These are phyloP conservation scores for Clonostachys chloroleuca DNA, from an alignment of 2,329 filamentous ascomycete species.

Conservation along the genomic window DNA sequence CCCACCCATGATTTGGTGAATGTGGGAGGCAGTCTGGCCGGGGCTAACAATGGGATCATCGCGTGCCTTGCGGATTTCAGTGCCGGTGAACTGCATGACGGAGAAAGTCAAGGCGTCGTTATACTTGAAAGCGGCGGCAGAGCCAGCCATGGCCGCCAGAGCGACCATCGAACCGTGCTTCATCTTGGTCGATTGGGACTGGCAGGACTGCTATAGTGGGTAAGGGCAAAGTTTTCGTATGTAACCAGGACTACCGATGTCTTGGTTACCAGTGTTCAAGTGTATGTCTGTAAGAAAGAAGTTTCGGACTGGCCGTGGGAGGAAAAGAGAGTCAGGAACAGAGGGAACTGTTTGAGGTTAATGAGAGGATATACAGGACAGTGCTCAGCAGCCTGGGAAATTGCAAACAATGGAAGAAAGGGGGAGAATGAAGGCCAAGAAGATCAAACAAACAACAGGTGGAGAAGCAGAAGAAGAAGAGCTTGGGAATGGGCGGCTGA, in stretches of 20 bases:
- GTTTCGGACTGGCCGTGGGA: conserved; percentile 2
- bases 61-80: conserved; percentile 56
- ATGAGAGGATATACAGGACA: conserved; percentile 2
- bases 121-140: conserved; percentile 32
- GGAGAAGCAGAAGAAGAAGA: conserved; percentile 1
- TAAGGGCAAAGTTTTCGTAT: too few relatives aligned
- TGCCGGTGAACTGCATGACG: conserved; percentile 67
- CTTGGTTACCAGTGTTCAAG: too few relatives aligned
- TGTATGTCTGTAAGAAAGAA: too few relatives aligned
- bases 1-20: conserved; percentile 68
- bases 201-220: too few relatives aligned
- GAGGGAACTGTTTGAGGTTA: conserved; percentile 2
- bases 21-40: conserved; percentile 53
- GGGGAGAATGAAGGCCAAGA: not conserved
- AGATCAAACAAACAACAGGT: not conserved
- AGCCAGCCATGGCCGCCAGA: conserved; percentile 30
- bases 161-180: conserved; percentile 22
- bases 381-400: conserved; percentile 2
- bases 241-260: too few relatives aligned
- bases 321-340: conserved; percentile 3
- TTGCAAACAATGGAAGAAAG: conserved; percentile 1
- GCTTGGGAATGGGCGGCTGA: not conserved
- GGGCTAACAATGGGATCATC: conserved; percentile 66
- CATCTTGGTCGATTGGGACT: conserved; percentile 17
- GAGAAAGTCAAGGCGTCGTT: conserved; percentile 48